Evolutionary conservation across 78 protist species (phyloP).

Genomic region (Emiliania huxleyi): DNA sequence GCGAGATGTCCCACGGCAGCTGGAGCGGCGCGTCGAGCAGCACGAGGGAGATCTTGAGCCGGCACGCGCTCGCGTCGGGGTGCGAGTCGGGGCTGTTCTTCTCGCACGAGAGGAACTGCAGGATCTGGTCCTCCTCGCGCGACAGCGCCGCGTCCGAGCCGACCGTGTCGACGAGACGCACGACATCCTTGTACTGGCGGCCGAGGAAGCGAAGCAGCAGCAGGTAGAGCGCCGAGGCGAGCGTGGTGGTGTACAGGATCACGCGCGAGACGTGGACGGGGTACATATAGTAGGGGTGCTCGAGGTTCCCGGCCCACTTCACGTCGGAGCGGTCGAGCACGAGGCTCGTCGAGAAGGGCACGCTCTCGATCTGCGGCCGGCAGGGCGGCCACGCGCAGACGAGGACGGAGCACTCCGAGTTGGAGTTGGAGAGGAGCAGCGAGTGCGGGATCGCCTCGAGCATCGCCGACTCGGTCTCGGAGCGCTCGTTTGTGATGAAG

Average conservation of each 20-base stretch:
- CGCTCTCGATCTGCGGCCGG: conserved; percentile 19
- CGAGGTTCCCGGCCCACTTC: neutral
- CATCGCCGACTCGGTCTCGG: neutral
- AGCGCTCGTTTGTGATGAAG: conserved; percentile 21
- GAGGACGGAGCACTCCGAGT: conserved; percentile 32
- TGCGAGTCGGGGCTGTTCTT: conserved; percentile 32
- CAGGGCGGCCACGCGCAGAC: conserved; percentile 13
- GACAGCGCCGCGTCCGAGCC: conserved; percentile 13
- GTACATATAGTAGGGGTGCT: conserved; percentile 40
- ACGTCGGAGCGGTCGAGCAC: conserved; percentile 43
- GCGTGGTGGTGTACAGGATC: conserved; percentile 35
- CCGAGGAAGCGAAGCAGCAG: conserved; percentile 43
- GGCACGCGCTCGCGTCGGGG: conserved; percentile 66
- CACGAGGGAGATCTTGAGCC: conserved; percentile 49
- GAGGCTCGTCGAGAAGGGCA: conserved; percentile 57
- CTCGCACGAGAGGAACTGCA: neutral
- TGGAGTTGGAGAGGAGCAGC: conserved; percentile 35
- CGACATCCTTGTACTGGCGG: conserved; percentile 42
- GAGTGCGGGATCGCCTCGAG: conserved; percentile 57
- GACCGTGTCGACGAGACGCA: conserved; percentile 34
- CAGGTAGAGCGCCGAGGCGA: conserved; percentile 55
- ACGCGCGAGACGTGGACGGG: conserved; percentile 55
- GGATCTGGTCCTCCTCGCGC: neutral
- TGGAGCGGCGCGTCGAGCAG: conserved; percentile 30
- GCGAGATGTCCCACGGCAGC: conserved; percentile 32